Evolutionary conservation across 225 moss, liverwort and hornwort genomes (phyloP).

Genomic region (Sphagnum contortum): DNA sequence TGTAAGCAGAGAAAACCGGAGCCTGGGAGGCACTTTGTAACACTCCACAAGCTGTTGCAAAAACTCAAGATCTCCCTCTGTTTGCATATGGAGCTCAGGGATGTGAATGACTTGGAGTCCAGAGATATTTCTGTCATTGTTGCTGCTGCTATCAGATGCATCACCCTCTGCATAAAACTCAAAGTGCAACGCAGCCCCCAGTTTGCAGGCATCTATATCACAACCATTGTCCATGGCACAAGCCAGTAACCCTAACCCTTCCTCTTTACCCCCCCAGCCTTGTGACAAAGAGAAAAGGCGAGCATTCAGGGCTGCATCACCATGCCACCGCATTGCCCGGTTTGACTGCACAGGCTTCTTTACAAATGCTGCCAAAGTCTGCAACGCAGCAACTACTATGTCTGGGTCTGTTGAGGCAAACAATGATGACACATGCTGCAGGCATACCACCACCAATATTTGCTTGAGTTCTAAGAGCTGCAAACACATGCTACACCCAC

Average conservation of each 20-base stretch:
- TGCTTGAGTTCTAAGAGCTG: background rate
- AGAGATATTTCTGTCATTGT: slow-evolving; percentile 27
- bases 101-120: slow-evolving; percentile 88
- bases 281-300: slow-evolving; percentile 93
- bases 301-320: slow-evolving; percentile 88
- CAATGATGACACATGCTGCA: slow-evolving; percentile 90
- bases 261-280: slow-evolving; percentile 99
- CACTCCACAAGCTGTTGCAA: slow-evolving; percentile 72
- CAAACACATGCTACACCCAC: background rate
- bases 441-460: slow-evolving; percentile 4
- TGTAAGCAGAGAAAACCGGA: slow-evolving; percentile 84
- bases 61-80: slow-evolving; percentile 67
- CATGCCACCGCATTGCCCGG: slow-evolving; percentile 97
- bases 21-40: slow-evolving; percentile 58
- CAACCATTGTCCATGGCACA: slow-evolving; percentile 78
- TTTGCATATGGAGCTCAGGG: slow-evolving; percentile 60
- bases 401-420: slow-evolving; percentile 95
- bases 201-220: slow-evolving; percentile 67
- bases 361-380: slow-evolving; percentile 92
- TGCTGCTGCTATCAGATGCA: slow-evolving; percentile 20
- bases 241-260: slow-evolving; percentile 81
- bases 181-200: slow-evolving; percentile 93
- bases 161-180: slow-evolving; percentile 83
- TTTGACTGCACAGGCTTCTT: slow-evolving; percentile 89
- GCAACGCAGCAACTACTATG: slow-evolving; percentile 83